A percentile compares a stretch with the other conserved stretches of the same genome.
Conservation (phyloP, 805 yeast genomes). For the Isabelozyma rhagii region DNA sequence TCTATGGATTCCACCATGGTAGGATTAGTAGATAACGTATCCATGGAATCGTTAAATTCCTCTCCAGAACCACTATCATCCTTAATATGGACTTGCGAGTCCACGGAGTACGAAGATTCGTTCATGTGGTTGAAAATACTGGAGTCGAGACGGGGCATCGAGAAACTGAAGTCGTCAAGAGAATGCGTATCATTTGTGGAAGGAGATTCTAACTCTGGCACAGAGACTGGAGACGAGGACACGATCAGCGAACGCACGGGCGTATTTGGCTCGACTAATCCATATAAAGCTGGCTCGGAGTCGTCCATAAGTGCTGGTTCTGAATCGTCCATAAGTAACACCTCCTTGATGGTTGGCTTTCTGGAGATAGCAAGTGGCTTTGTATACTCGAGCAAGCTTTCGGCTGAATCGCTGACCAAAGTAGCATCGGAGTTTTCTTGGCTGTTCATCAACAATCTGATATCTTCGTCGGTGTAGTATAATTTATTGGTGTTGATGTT, state of each 20-base stretch:
- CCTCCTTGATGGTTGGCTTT: not conserved
- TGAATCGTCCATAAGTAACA: no score
- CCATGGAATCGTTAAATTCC: conserved; percentile 25
- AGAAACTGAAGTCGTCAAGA: not conserved
- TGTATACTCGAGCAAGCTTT: conserved; percentile 7
- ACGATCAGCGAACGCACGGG: not conserved
- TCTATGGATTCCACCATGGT: conserved; percentile 13
- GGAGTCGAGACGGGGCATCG: not conserved
- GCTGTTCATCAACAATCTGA: conserved; percentile 15
- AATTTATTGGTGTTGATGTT: conserved; percentile 16
- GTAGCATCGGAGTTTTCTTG: conserved; percentile 12
- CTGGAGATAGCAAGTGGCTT: conserved; percentile 8
- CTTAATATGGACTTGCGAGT: conserved; percentile 4
- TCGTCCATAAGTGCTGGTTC: not conserved
- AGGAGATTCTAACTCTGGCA: not conserved
- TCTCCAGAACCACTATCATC: conserved; percentile 3
- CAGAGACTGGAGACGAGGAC: not conserved
- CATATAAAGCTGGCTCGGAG: not conserved
- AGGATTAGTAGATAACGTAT: conserved; percentile 29
- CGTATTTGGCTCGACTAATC: not conserved
- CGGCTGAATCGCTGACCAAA: conserved; percentile 12
- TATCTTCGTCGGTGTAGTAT: conserved; percentile 29
- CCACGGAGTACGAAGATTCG: conserved; percentile 8
- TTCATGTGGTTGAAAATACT: not conserved
- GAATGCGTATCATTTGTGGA: not conserved